Evolutionary conservation across 2,329 filamentous ascomycete genomes (phyloP).

Genomic region (Aspergillus calidoustus): DNA sequence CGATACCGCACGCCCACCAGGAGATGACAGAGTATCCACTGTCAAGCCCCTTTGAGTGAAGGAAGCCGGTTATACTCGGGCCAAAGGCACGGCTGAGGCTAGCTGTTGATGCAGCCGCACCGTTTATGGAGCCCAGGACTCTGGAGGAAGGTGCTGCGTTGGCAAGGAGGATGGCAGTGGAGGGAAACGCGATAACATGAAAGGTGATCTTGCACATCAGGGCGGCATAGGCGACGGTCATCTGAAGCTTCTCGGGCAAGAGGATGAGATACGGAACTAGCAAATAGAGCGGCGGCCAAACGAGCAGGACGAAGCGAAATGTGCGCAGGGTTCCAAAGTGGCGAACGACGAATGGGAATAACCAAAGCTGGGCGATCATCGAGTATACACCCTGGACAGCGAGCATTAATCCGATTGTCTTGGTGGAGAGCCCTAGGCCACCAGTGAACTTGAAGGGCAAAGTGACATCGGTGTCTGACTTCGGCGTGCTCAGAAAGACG

Average conservation of each 20-base stretch:
- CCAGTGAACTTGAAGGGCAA: conserved; percentile 89
- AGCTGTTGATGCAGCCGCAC: conserved; percentile 86
- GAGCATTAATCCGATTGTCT: conserved; percentile 84
- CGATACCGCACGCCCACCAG: conserved; percentile 87
- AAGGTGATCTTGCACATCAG: conserved; percentile 93
- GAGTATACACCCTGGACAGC: conserved; percentile 89
- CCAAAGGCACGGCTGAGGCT: conserved; percentile 87
- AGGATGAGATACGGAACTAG: conserved; percentile 87
- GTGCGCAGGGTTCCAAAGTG: conserved; percentile 78
- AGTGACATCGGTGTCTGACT: conserved; percentile 54
- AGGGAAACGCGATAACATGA: conserved; percentile 87
- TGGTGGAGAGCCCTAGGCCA: conserved; percentile 81
- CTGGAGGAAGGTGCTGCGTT: conserved; percentile 84
- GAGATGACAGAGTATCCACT: conserved; percentile 84
- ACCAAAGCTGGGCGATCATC: conserved; percentile 79
- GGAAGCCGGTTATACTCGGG: conserved; percentile 81
- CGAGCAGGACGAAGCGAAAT: conserved; percentile 78
- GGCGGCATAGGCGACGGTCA: conserved; percentile 74
- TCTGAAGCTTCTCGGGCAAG: conserved; percentile 72
- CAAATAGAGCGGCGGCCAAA: conserved; percentile 88
- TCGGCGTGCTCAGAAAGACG: conserved; percentile 79
- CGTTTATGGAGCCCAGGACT: conserved; percentile 90
- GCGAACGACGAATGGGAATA: conserved; percentile 79
- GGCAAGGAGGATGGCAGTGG: conserved; percentile 83
- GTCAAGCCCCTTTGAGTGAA: conserved; percentile 80